Base-by-base conservation (phyloP, 169 alveolate species). In the Eimeria tenella region DNA sequence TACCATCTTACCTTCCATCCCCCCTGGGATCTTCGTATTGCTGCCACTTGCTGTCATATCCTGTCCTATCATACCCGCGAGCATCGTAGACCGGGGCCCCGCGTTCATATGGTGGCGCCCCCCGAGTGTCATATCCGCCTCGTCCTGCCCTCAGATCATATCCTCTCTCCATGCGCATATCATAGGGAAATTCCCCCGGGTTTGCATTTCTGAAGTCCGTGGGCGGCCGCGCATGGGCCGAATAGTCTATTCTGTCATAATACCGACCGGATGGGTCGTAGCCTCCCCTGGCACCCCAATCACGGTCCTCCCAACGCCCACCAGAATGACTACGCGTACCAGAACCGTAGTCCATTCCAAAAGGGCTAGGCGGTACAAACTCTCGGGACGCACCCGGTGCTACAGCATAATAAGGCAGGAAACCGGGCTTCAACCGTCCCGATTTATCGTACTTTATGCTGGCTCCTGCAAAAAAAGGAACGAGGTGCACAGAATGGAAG, bases 321-420 rank as follows among this genome's bases (percentile, higher is more conserved):
- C 91, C 91, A 4, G 91, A 84, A 60, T 84, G 91, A 56, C 91
- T 62, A 1, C 91, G 77, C 17, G 91, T 3, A 5, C 91, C 91
- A 31, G 91, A 60, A 77, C 91, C 91, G 79, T 60, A 84, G 15
- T 84, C 91, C 81, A 84, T 84, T 84, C 91, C 91, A n/a, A 84
- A 84, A 3, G 91, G 91, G 31, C 74, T 81, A 10, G 81, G 94
- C 49, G 86, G 90, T 4, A 68, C 50, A 82, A 90, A 90, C 71
- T 90, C 94, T 5, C 94, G 94, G 25, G 94, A 90, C 8, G 94
- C 88, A 7, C 94, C 94, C 0, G 94, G 94, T 31, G 94, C 94
- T 9, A 93, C 95, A 0, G 92, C 95, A 81, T 93, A 93, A 53
- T 93, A 93, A 5, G 95, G 95, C 87, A 93, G 65, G 68, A 83